These are phyloP conservation scores for Saccharomycopsis fibuligera DNA, from an alignment of 805 yeast species.

Conservation along the genomic window DNA sequence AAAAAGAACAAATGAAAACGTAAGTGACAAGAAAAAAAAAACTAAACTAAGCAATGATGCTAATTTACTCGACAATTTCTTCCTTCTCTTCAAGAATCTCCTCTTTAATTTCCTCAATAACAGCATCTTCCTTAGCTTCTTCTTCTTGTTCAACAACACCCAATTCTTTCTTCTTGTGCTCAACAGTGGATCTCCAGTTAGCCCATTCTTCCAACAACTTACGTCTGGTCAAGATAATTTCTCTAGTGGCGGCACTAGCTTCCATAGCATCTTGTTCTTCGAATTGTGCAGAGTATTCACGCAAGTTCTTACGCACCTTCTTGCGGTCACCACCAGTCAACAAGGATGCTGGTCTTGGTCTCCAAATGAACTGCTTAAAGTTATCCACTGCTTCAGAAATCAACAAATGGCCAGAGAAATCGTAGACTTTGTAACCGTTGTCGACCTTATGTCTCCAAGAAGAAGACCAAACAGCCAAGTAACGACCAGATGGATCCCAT, in stretches of 20 bases:
- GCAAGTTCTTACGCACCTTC: constrained; percentile 84
- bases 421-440: constrained; percentile 85
- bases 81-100: constrained; percentile 66
- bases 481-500: constrained; percentile 98
- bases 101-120: constrained; percentile 73
- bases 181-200: constrained; percentile 58
- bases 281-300: constrained; percentile 85
- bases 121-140: constrained; percentile 47
- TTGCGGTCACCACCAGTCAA: constrained; percentile 75
- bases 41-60: too few species aligned
- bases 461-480: constrained; percentile 81
- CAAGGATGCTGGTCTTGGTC: constrained; percentile 88
- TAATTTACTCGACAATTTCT: constrained; percentile 48
- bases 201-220: constrained; percentile 80
- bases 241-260: constrained; percentile 87
- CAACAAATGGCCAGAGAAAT: constrained; percentile 70
- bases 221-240: constrained; percentile 79
- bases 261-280: constrained; percentile 96
- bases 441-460: constrained; percentile 77
- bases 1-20: too few species aligned
- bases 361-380: constrained; percentile 89
- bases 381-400: constrained; percentile 75
- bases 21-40: too few species aligned
- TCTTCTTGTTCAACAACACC: constrained; percentile 35
- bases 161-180: constrained; percentile 41